Conservation (phyloP, 306 rosid genomes). For the Crotalaria pallida region DNA sequence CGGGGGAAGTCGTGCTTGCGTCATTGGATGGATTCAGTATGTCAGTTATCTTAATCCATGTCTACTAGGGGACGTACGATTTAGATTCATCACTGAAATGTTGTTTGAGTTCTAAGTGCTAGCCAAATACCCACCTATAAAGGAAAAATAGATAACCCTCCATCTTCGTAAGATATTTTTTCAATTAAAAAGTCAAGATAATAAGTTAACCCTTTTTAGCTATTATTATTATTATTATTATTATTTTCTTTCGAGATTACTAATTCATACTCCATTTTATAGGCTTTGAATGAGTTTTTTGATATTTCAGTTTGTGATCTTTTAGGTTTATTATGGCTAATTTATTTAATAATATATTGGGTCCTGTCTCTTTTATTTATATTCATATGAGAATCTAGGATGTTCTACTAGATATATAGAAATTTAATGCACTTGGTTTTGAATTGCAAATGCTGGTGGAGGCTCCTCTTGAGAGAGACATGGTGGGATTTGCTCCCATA, state of each 20-base stretch:
- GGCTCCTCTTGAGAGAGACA: not conserved
- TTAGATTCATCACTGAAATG: not conserved
- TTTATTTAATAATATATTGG: no score
- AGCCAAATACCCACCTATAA: not conserved
- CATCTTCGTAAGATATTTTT: not conserved
- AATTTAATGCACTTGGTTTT: not conserved
- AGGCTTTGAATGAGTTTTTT: not conserved
- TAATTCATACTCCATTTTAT: not conserved
- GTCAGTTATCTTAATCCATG: conserved; percentile 32
- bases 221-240: no score
- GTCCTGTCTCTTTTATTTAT: not conserved
- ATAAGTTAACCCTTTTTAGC: not conserved
- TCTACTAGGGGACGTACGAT: not conserved
- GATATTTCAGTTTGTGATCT: not conserved
- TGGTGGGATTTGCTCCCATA: not conserved
- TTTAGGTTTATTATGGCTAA: not conserved
- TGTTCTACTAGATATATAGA: conserved; percentile 3
- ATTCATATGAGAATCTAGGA: not conserved
- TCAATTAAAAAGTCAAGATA: not conserved
- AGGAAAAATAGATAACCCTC: conserved; percentile 14
- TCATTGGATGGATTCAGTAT: conserved; percentile 92
- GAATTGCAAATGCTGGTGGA: not conserved
- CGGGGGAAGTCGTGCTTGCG: conserved; percentile 86
- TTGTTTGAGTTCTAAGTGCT: not conserved
- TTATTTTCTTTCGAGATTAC: not conserved